Evolutionary conservation across 768 basidiomycete genomes (phyloP).

Genomic region (Rhizopogon salebrosus): DNA sequence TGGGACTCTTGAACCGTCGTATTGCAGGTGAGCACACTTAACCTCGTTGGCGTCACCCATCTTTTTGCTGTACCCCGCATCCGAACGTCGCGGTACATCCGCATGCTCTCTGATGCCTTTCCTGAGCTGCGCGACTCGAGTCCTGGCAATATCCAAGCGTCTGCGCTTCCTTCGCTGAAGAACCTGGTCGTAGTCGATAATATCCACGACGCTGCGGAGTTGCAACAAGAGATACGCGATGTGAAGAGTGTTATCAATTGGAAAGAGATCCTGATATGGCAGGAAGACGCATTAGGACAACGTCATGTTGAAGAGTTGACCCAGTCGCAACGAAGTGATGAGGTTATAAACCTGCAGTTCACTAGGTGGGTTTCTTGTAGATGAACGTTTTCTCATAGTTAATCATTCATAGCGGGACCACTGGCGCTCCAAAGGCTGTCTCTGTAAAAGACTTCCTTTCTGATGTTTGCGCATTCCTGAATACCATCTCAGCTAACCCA

Average conservation of each 20-base stretch:
- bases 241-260: conserved; percentile 60
- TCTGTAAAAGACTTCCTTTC: conserved; percentile 43
- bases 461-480: background rate
- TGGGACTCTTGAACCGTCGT: background rate
- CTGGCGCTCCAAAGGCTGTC: conserved; percentile 78
- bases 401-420: conserved; percentile 56
- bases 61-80: conserved; percentile 70
- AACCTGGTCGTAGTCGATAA: conserved; percentile 69
- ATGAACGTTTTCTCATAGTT: background rate
- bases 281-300: conserved; percentile 43
- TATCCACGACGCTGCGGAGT: conserved; percentile 32
- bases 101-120: conserved; percentile 51
- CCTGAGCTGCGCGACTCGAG: conserved; percentile 45
- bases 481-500: conserved; percentile 59
- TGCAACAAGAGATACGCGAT: conserved; percentile 33
- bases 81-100: conserved; percentile 58
- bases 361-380: conserved; percentile 51
- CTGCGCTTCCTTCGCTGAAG: conserved; percentile 53
- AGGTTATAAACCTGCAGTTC: conserved; percentile 80
- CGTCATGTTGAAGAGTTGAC: conserved; percentile 38
- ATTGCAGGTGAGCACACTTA: conserved; percentile 52
- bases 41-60: conserved; percentile 60
- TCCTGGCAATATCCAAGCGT: conserved; percentile 54
- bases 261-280: conserved; percentile 68
- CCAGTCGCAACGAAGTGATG: conserved; percentile 46